Evolutionary conservation across 108 stramenopile genomes (phyloP).

Genomic region (Cyclotella atomus): DNA sequence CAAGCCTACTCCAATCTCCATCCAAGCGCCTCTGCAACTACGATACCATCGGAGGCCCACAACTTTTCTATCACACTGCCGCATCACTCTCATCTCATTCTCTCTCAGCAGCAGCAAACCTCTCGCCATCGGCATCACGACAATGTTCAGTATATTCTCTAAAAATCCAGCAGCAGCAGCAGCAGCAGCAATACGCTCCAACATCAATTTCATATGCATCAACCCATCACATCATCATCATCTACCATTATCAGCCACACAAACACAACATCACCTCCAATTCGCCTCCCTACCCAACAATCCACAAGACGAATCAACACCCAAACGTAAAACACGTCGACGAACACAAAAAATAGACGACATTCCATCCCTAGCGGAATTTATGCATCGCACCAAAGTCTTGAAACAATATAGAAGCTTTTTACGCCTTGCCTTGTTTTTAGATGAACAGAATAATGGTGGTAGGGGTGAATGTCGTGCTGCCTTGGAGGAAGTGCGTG

Average conservation of each 20-base stretch:
- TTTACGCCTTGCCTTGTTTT: constrained; percentile 52
- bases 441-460: constrained; percentile 25
- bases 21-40: no score
- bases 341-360: background rate
- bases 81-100: no score
- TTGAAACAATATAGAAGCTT: constrained; percentile 69
- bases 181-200: no score
- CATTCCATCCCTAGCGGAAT: constrained; percentile 75
- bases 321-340: constrained; percentile 31
- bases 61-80: no score
- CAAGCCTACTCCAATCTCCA: no score
- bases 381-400: constrained; percentile 70
- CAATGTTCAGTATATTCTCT: no score
- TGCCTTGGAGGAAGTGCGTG: constrained; percentile 48
- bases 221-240: background rate
- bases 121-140: no score
- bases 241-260: background rate
- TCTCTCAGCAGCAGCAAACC: no score
- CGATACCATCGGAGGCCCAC: no score
- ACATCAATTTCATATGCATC: background rate
- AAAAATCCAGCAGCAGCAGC: no score
- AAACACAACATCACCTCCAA: background rate
- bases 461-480: constrained; percentile 55
- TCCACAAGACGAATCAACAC: background rate
- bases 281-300: background rate